Conservation (phyloP, 2,329 filamentous ascomycete genomes). For the Ascochyta clinopodiicola region DNA sequence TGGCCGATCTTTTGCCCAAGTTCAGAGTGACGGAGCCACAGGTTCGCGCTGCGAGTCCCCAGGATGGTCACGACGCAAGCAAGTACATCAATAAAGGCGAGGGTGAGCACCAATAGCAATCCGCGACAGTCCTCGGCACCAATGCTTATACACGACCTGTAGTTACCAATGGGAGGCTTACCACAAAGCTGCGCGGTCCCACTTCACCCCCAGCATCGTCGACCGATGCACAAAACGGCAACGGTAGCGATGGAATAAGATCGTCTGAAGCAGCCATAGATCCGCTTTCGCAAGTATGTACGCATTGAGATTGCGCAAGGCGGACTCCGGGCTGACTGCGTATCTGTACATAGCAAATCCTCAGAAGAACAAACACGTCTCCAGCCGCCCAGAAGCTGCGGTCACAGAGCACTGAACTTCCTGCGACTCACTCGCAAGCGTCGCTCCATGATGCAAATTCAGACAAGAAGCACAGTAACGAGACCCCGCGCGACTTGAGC, state of each 20-base stretch:
- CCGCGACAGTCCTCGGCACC: conserved; percentile 15
- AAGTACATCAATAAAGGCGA: conserved; percentile 33
- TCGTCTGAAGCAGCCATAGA: conserved; percentile 61
- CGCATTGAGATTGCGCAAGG: conserved; percentile 10
- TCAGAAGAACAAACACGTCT: conserved; percentile 71
- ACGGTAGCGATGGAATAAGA: conserved; percentile 20
- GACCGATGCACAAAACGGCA: conserved; percentile 31
- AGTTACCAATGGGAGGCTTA: conserved; percentile 40
- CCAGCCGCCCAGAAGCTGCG: conserved; percentile 64
- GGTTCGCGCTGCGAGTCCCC: conserved; percentile 35
- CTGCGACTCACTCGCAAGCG: conserved; percentile 35
- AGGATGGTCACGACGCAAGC: conserved; percentile 36
- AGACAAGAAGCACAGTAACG: conserved; percentile 40
- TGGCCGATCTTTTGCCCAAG: conserved; percentile 50
- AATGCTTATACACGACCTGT: conserved; percentile 26
- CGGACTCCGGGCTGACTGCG: conserved; percentile 20
- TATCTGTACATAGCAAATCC: conserved; percentile 55
- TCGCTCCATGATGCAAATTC: conserved; percentile 59
- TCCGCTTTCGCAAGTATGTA: conserved; percentile 70
- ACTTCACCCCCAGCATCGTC: conserved; percentile 24
- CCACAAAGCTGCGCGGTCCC: conserved; percentile 36
- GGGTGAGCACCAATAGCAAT: conserved; percentile 17
- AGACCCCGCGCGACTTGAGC: conserved; percentile 32
- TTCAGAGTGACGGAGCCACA: conserved; percentile 55
- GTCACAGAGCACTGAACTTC: conserved; percentile 51